Evolutionary conservation across 768 basidiomycete genomes (phyloP).

Genomic region (Boletus tomentosulus): DNA sequence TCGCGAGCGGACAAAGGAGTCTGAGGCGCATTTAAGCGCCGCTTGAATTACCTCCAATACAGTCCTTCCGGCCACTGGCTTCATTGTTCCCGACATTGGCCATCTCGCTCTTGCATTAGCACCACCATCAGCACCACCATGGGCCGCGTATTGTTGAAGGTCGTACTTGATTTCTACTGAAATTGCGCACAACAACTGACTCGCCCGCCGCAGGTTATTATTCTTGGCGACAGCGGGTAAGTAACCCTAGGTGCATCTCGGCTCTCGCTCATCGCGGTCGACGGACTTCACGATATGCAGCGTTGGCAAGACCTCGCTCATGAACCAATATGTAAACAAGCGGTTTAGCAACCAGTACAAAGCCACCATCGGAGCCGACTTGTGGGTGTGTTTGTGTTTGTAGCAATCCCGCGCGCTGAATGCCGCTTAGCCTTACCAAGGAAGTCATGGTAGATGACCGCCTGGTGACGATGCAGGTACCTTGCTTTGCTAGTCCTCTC

Average conservation of each 20-base stretch:
- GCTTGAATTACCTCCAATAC: conserved; percentile 15
- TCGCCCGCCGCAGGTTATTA: conserved; percentile 71
- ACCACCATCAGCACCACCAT: conserved; percentile 33
- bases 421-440: conserved; percentile 74
- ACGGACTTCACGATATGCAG: conserved; percentile 35
- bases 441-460: conserved; percentile 99
- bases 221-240: conserved; percentile 95
- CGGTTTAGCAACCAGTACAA: conserved; percentile 99
- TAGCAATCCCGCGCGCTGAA: conserved; percentile 6
- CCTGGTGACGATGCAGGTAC: conserved; percentile 96
- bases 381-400: conserved; percentile 50
- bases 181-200: conserved; percentile 8
- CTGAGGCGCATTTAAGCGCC: conserved; percentile 19
- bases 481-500: conserved; percentile 14
- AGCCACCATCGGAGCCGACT: conserved; percentile 96
- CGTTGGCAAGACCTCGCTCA: conserved; percentile 98
- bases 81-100: background rate
- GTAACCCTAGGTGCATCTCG: conserved; percentile 22
- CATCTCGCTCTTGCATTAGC: too few relatives aligned
- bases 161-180: conserved; percentile 24
- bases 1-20: background rate
- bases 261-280: conserved; percentile 4
- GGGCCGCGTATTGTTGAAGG: conserved; percentile 88
- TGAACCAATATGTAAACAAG: conserved; percentile 99
- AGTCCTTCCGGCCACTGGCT: conserved; percentile 15